Evolutionary conservation across 306 rosid genomes (phyloP), one percentile per base, ranked within the genome.

Genomic region (Dalbergia cochinchinensis): DNA sequence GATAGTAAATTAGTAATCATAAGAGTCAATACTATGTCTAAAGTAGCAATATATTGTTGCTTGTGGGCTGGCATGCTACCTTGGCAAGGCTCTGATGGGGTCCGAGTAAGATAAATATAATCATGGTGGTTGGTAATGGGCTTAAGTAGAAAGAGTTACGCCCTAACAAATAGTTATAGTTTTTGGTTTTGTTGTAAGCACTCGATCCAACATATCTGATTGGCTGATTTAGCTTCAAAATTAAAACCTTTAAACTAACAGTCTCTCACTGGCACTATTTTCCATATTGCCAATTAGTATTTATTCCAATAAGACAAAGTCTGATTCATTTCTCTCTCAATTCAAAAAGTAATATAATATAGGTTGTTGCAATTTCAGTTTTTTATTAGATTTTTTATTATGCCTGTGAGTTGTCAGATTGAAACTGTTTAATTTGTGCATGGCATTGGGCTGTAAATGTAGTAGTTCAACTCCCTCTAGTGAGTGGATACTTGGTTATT

Each of bases 321-420:
- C 44, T 26, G 11, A 22, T 44, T 55, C 79, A n/a, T 35, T 80
- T 5, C 55, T 9, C 55, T 31, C 55, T 31, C 45, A 42, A 42
- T 47, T 47, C n/a, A 37, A 37, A 47, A 11, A 34, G 37, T 31
- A 35, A 61, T 76, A 4, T 63, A 61, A 76, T 14, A 62, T 37
- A 66, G 48, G 35, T 68, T 45, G 65, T 19, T 18, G 35, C 42
- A 58, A 59, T 39, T 18, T 59, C 3, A 15, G 12, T 62, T 3
- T 77, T 12, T 58, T 7, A 69, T 42, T 39, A 58, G 16, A 15
- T 66, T 78, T 54, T 66, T 66, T 47, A 44, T n/a, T 44, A 22
- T 58, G 62, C 26, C 12, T 63, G 14, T 35, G 69, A 62, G 45
- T 10, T 83, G 54, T 37, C 69, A 65, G 34, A 42, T 15, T 78